Conservation (phyloP, 2,329 filamentous ascomycete genomes). For the Trichophyton simii region DNA sequence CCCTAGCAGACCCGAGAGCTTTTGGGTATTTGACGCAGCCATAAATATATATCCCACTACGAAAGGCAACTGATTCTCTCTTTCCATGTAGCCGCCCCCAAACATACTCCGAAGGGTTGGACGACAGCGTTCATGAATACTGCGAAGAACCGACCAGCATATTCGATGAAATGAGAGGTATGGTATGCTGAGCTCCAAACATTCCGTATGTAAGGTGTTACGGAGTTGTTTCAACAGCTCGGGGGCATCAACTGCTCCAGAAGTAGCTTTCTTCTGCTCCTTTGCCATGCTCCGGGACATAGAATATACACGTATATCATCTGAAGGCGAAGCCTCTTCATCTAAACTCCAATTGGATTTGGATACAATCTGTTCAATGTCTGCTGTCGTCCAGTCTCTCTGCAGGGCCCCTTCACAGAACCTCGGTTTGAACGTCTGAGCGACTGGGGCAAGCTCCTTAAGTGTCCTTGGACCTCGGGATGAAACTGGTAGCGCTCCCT, state of each 20-base stretch:
- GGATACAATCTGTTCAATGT: conserved; percentile 27
- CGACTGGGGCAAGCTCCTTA: conserved; percentile 21
- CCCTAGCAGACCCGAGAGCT: background rate
- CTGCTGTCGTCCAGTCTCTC: conserved; percentile 23
- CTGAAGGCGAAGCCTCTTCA: conserved; percentile 9
- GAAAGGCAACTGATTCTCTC: conserved; percentile 30
- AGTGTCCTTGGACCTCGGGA: conserved; percentile 22
- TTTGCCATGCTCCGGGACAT: conserved; percentile 2
- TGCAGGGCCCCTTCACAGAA: conserved; percentile 19
- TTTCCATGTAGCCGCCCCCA: conserved; percentile 27
- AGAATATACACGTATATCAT: background rate
- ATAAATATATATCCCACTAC: conserved; percentile 33
- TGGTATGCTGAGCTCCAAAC: conserved; percentile 33
- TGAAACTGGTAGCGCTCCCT: conserved; percentile 15
- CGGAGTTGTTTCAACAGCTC: conserved; percentile 23
- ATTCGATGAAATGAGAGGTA: conserved; percentile 31
- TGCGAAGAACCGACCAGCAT: conserved; percentile 30
- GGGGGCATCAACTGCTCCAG: conserved; percentile 6
- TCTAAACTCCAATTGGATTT: conserved; percentile 14
- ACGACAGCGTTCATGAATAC: conserved; percentile 16
- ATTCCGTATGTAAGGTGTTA: conserved; percentile 27
- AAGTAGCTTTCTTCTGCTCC: background rate
- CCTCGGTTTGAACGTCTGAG: conserved; percentile 27
- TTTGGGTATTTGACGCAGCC: conserved; percentile 15
- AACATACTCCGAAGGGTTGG: conserved; percentile 23